A percentile compares a stretch with the other conserved stretches of the same genome.
Evolutionary conservation across 2,329 filamentous ascomycete genomes (phyloP).

Genomic region (Alternaria dauci): DNA sequence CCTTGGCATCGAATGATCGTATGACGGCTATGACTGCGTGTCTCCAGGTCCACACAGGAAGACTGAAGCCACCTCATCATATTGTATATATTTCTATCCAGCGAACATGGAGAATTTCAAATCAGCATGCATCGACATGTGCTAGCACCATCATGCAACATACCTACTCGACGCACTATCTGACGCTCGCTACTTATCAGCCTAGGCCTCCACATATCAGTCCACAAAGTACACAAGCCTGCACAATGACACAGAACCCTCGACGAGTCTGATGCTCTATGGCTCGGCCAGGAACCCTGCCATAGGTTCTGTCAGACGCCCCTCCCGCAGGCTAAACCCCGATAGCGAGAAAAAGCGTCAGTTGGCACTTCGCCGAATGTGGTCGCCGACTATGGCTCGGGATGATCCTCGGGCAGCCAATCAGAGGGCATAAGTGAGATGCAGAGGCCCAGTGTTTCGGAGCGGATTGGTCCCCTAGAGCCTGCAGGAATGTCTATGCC

Average conservation of each 20-base stretch:
- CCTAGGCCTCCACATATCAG: not conserved
- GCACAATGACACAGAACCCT: conserved; percentile 9
- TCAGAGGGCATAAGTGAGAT: not conserved
- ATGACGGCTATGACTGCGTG: not conserved
- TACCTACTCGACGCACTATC: not conserved
- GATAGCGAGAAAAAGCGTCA: conserved; percentile 7
- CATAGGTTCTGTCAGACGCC: conserved; percentile 21
- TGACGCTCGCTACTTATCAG: not conserved
- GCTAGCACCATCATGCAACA: not conserved
- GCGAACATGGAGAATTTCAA: conserved; percentile 1
- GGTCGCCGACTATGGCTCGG: conserved; percentile 31
- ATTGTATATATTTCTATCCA: not conserved
- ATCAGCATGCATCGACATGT: not conserved
- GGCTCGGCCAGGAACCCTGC: conserved; percentile 10
- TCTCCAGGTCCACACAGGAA: not conserved
- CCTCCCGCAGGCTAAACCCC: conserved; percentile 14
- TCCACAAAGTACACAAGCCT: not conserved
- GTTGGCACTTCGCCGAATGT: conserved; percentile 23
- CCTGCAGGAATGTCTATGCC: not conserved
- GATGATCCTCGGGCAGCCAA: conserved; percentile 8
- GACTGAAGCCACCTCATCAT: not conserved
- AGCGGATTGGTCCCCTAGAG: conserved; percentile 1
- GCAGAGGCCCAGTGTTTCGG: not conserved
- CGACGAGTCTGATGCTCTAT: not conserved
- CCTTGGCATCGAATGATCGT: not conserved